phyloP scores from a whole-genome alignment of 768 basidiomycete genomes.

The Nidularia pulvinata region DNA sequence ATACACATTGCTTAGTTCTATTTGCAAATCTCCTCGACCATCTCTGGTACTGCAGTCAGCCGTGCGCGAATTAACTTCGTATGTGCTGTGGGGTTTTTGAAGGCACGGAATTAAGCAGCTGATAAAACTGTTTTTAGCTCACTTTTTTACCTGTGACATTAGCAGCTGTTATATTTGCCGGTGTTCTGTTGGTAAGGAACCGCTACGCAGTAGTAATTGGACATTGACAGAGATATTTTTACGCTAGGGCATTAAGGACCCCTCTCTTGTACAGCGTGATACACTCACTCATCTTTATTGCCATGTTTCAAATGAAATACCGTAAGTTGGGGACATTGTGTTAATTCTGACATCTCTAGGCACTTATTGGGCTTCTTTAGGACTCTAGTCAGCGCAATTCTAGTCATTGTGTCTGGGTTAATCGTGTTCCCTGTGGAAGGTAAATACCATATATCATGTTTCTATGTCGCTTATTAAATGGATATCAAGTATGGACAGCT shows the following conservation, averaged over 20 bases:
- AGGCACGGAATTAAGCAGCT: neutral
- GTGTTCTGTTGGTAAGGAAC: neutral
- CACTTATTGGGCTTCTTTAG: neutral
- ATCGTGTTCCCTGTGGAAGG: conserved; percentile 12
- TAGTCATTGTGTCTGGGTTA: conserved; percentile 6
- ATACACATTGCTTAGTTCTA: neutral
- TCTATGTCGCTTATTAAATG: neutral
- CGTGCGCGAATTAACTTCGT: neutral
- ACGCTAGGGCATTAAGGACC: conserved; percentile 1
- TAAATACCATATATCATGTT: neutral
- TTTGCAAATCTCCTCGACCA: conserved; percentile 1
- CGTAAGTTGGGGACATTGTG: conserved; percentile 5
- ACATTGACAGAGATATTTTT: neutral
- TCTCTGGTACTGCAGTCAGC: neutral
- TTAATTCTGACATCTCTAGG: neutral
- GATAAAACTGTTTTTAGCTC: neutral
- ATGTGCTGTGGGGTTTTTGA: neutral
- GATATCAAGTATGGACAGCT: conserved; percentile 9
- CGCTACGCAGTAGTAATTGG: neutral
- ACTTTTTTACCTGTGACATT: neutral
- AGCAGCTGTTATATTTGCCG: neutral
- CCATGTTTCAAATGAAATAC: conserved; percentile 6
- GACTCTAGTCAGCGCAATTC: neutral
- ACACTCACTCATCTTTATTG: conserved; percentile 11
- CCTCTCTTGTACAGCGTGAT: conserved; percentile 5